These are phyloP conservation scores for Coffea humblotiana DNA, from an alignment of 305 asterid species.

Conservation along the genomic window DNA sequence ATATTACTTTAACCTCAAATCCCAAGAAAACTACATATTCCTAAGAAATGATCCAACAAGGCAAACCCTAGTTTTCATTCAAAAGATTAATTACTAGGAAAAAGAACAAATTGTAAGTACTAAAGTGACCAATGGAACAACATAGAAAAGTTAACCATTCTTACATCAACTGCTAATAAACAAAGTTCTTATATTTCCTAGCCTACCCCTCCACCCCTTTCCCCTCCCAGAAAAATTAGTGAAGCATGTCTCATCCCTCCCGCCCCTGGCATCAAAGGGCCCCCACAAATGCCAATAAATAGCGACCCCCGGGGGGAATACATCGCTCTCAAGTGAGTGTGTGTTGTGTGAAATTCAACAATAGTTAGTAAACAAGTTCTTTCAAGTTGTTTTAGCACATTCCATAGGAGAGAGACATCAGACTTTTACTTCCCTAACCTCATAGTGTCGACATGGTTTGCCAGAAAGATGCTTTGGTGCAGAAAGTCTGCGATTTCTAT, in stretches of 20 bases:
- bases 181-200: too few species aligned
- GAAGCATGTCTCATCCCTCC: conserved; percentile 21
- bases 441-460: conserved; percentile 69
- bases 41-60: background rate
- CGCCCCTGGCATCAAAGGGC: conserved; percentile 7
- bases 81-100: background rate
- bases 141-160: background rate
- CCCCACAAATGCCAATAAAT: conserved; percentile 41
- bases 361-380: background rate
- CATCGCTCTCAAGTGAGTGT: conserved; percentile 9
- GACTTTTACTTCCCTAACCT: conserved; percentile 3
- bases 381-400: background rate
- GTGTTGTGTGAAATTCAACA: background rate
- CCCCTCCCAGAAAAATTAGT: too few species aligned
- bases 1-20: conserved; percentile 17
- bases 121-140: background rate
- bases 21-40: conserved; percentile 9
- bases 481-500: conserved; percentile 50
- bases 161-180: background rate
- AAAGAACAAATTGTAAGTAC: background rate
- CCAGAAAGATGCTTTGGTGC: conserved; percentile 61
- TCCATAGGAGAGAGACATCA: background rate
- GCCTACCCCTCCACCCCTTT: too few species aligned
- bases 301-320: conserved; percentile 23
- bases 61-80: background rate